Conservation (phyloP, 192 early-diverging fungal species). For the Backusella liffmaniae region DNA sequence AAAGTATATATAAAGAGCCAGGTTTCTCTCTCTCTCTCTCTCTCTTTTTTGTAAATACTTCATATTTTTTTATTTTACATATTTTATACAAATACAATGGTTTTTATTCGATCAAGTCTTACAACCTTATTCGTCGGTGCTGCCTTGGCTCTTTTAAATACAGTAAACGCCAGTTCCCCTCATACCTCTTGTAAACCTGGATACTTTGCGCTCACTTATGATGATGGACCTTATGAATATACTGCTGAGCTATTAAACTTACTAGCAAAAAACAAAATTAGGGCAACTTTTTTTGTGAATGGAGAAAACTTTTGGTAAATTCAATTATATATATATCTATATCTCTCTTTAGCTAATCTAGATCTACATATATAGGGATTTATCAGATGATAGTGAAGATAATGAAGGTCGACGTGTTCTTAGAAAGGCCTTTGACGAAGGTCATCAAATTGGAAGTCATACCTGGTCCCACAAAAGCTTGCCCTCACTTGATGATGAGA, state of each 20-base stretch:
- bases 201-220: constrained; percentile 24
- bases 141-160: neutral
- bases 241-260: constrained; percentile 9
- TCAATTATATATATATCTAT: neutral
- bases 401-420: constrained; percentile 9
- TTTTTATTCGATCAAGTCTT: neutral
- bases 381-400: neutral
- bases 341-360: neutral
- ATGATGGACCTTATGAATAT: constrained; percentile 23
- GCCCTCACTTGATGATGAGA: neutral
- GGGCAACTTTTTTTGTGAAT: constrained; percentile 69
- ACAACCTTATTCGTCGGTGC: neutral
- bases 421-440: constrained; percentile 22
- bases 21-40: neutral
- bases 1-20: neutral
- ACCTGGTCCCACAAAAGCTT: constrained; percentile 46
- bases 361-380: neutral
- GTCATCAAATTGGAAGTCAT: constrained; percentile 50
- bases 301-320: constrained; percentile 42
- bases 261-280: neutral
- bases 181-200: constrained; percentile 11
- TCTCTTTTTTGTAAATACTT: neutral
- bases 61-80: neutral
- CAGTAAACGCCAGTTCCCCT: neutral
- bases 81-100: neutral